Evolutionary conservation across 495 filamentous ascomycete species (phyloP).

Genomic region (Aspergillus ellipticus): DNA sequence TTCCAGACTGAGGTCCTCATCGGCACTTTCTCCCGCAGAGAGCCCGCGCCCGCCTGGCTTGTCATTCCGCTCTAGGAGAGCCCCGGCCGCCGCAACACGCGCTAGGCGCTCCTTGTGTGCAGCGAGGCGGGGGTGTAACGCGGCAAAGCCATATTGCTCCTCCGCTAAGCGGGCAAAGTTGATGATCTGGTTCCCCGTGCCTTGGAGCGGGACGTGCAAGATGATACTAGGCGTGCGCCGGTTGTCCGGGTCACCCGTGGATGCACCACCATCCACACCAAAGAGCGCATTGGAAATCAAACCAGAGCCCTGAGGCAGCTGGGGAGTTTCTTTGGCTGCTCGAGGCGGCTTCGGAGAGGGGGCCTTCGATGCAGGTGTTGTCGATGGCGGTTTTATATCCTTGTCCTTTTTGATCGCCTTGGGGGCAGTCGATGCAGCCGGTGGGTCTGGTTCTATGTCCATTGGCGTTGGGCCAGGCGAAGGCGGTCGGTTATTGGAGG

Average conservation of each 20-base stretch:
- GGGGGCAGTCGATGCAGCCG: conserved; percentile 12
- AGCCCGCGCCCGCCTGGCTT: conserved; percentile 33
- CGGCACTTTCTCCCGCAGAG: conserved; percentile 68
- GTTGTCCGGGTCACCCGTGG: conserved; percentile 26
- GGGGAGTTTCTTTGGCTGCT: conserved; percentile 51
- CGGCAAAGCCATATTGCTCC: conserved; percentile 90
- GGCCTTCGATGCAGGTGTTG: conserved; percentile 52
- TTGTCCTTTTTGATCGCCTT: conserved; percentile 35
- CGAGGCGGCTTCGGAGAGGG: conserved; percentile 57
- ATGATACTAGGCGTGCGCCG: conserved; percentile 75
- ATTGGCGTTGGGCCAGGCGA: conserved; percentile 27
- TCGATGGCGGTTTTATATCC: conserved; percentile 40
- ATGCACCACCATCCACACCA: conserved; percentile 44
- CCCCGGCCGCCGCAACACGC: conserved; percentile 79
- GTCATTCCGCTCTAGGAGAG: conserved; percentile 68
- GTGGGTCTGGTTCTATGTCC: conserved; percentile 38
- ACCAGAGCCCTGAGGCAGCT: conserved; percentile 63
- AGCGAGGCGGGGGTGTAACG: conserved; percentile 83
- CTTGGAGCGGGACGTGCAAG: conserved; percentile 73
- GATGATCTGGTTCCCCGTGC: conserved; percentile 80
- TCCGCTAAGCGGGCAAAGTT: conserved; percentile 94
- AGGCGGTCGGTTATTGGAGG: conserved; percentile 7
- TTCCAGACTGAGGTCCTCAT: conserved; percentile 44
- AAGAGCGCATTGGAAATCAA: conserved; percentile 62
- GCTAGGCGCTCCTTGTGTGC: conserved; percentile 78